Evolutionary conservation across 306 rosid genomes (phyloP).

Genomic region (Pterocarpus macrocarpus): DNA sequence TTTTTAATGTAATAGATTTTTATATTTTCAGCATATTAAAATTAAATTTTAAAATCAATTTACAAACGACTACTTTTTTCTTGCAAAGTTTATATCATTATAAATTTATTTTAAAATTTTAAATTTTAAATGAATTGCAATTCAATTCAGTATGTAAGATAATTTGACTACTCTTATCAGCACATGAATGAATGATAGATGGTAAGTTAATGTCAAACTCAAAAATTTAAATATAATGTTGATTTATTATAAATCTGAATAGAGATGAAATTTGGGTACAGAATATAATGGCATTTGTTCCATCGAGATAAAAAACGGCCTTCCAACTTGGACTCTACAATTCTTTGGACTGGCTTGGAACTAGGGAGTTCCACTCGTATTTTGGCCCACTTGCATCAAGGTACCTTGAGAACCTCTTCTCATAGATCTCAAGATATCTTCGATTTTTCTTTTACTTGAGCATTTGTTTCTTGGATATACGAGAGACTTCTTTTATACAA

Average conservation of each 20-base stretch:
- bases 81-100: neutral
- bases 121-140: neutral
- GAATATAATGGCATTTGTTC: neutral
- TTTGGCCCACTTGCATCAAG: slow-evolving; percentile 33
- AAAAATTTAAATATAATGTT: neutral
- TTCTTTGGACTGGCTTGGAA: slow-evolving; percentile 13
- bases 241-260: neutral
- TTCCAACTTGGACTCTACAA: slow-evolving; percentile 10
- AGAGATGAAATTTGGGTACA: neutral
- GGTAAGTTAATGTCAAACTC: neutral
- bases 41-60: too few relatives aligned
- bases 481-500: neutral
- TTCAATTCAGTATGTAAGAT: neutral
- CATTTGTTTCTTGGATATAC: neutral
- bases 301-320: slow-evolving; percentile 33
- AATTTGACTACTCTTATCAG: neutral
- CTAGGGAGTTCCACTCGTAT: neutral
- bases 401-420: slow-evolving; percentile 28
- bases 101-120: neutral
- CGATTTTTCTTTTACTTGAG: neutral
- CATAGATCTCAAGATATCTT: slow-evolving; percentile 36
- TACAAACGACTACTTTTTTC: neutral
- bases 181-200: neutral
- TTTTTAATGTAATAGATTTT: too few relatives aligned
- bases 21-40: too few relatives aligned